These are phyloP conservation scores for Mycena epipterygia DNA, from an alignment of 768 basidiomycete species.

Conservation along the genomic window DNA sequence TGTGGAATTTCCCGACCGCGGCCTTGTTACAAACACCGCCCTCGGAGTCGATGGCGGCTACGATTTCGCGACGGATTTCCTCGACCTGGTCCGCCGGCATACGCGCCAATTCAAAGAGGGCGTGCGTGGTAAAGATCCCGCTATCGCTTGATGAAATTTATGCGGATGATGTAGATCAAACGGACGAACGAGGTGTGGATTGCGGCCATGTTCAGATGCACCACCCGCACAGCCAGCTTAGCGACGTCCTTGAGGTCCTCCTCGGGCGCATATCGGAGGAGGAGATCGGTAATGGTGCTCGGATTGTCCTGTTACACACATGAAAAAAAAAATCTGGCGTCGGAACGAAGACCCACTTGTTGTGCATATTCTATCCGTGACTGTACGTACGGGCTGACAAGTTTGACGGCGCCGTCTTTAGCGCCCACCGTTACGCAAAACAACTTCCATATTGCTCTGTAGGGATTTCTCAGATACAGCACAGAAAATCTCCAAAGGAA, in stretches of 20 bases:
- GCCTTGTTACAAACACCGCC: constrained; percentile 34
- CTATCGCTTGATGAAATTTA: background rate
- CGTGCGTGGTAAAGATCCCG: constrained; percentile 35
- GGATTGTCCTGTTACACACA: background rate
- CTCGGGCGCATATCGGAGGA: constrained; percentile 28
- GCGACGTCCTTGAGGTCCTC: constrained; percentile 18
- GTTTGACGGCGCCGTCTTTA: constrained; percentile 19
- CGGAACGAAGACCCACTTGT: background rate
- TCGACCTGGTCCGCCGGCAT: constrained; percentile 27
- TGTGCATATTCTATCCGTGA: constrained; percentile 33
- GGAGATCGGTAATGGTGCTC: constrained; percentile 32
- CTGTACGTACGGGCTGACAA: constrained; percentile 30
- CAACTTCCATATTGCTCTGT: constrained; percentile 24
- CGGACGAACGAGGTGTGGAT: constrained; percentile 35
- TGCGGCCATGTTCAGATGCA: constrained; percentile 35
- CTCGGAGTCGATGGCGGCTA: constrained; percentile 27
- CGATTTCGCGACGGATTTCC: constrained; percentile 30
- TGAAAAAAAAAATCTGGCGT: background rate
- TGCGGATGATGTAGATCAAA: background rate
- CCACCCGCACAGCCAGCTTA: constrained; percentile 24
- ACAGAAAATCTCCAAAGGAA: background rate
- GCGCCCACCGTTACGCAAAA: constrained; percentile 20
- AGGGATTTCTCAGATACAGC: background rate
- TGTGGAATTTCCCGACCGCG: constrained; percentile 32
- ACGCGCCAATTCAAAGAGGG: constrained; percentile 35